Conservation (phyloP, 225 moss, liverwort and hornwort genomes). For the Polytrichum commune region DNA sequence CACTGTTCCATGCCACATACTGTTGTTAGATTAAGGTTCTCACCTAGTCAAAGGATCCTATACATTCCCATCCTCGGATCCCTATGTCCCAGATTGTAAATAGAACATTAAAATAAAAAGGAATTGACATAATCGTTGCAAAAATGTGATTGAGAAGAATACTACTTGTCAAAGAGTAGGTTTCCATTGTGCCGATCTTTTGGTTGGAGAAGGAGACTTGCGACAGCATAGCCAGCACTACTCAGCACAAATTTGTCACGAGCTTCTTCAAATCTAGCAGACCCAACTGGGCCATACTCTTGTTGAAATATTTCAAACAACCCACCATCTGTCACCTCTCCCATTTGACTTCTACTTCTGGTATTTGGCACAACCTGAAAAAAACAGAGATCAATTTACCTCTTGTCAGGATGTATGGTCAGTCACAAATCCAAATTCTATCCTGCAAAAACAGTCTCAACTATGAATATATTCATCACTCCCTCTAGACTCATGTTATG, state of each 20-base stretch:
- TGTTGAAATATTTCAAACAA: slow-evolving; percentile 72
- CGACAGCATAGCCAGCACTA: slow-evolving; percentile 84
- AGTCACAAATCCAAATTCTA: neutral
- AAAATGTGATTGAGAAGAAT: neutral
- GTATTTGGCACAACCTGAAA: slow-evolving; percentile 74
- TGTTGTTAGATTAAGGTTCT: slow-evolving; percentile 2
- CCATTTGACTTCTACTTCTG: slow-evolving; percentile 88
- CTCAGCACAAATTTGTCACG: slow-evolving; percentile 72
- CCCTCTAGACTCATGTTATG: too few relatives aligned
- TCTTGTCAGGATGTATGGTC: neutral
- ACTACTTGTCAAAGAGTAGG: slow-evolving; percentile 74
- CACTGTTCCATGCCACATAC: slow-evolving; percentile 37
- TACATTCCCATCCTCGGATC: neutral
- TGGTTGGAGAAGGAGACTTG: slow-evolving; percentile 80
- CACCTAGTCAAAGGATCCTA: too few relatives aligned
- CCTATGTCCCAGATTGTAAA: neutral
- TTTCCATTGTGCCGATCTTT: slow-evolving; percentile 91
- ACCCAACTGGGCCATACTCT: slow-evolving; percentile 69
- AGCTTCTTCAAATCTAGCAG: slow-evolving; percentile 68
- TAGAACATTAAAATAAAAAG: neutral
- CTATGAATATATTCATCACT: neutral
- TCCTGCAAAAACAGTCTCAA: neutral
- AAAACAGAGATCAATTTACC: neutral
- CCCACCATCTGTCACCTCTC: slow-evolving; percentile 74
- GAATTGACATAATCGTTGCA: neutral